Conservation (phyloP, 495 filamentous ascomycete species). For the Glarea lozoyensis region DNA sequence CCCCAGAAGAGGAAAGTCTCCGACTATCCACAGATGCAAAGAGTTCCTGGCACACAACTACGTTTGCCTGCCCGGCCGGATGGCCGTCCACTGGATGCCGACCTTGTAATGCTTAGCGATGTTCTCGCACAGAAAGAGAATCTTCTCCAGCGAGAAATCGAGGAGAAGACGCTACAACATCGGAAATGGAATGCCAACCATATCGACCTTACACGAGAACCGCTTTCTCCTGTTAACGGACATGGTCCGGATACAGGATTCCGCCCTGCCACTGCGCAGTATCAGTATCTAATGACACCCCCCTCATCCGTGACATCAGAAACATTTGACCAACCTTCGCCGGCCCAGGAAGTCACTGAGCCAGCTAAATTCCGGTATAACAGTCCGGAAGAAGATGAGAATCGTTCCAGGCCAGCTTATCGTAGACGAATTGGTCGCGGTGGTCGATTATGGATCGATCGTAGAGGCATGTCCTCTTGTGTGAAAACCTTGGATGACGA, state of each 20-base stretch:
- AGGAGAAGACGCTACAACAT: slow-evolving; percentile 72
- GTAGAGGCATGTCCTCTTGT: slow-evolving; percentile 45
- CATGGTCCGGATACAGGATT: slow-evolving; percentile 49
- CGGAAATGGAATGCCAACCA: slow-evolving; percentile 78
- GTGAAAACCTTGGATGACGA: slow-evolving; percentile 35
- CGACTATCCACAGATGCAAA: slow-evolving; percentile 45
- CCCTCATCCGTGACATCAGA: slow-evolving; percentile 70
- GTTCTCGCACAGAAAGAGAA: slow-evolving; percentile 75
- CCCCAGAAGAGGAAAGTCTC: slow-evolving; percentile 61
- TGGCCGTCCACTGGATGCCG: slow-evolving; percentile 60
- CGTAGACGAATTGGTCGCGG: slow-evolving; percentile 65
- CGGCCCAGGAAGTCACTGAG: slow-evolving; percentile 14
- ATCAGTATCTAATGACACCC: slow-evolving; percentile 78
- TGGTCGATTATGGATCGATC: slow-evolving; percentile 75
- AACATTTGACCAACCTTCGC: slow-evolving; percentile 27
- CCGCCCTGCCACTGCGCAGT: slow-evolving; percentile 72
- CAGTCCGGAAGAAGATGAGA: slow-evolving; percentile 20
- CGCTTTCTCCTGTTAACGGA: slow-evolving; percentile 61
- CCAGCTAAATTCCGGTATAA: slow-evolving; percentile 18
- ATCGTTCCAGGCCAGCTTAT: slow-evolving; percentile 43
- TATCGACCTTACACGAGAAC: slow-evolving; percentile 73
- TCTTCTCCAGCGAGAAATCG: slow-evolving; percentile 65
- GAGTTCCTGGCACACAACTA: slow-evolving; percentile 47
- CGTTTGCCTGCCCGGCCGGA: slow-evolving; percentile 63
- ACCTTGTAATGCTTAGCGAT: slow-evolving; percentile 68